phyloP scores from a whole-genome alignment of 2,329 filamentous ascomycete genomes.

The Diaporthe capsici region DNA sequence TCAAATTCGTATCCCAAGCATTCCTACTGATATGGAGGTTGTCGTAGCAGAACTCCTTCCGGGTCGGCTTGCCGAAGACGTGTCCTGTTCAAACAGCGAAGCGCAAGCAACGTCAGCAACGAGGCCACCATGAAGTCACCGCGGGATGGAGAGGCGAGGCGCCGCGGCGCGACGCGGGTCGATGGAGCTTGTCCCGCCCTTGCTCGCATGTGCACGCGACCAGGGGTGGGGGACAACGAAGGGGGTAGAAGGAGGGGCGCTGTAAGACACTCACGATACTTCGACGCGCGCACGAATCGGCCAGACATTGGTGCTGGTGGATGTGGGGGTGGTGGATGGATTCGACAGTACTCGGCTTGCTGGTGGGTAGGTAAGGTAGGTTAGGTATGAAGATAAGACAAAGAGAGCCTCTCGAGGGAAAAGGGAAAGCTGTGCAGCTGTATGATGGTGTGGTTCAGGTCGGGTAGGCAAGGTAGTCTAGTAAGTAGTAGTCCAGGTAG shows the following conservation, averaged over 20 bases:
- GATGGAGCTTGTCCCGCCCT: conserved; percentile 33
- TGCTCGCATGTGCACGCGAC: conserved; percentile 41
- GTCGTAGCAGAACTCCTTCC: conserved; percentile 99
- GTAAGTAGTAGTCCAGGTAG: background rate
- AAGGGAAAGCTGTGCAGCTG: conserved; percentile 11
- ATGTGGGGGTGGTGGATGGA: background rate
- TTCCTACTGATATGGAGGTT: conserved; percentile 97
- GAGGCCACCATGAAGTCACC: conserved; percentile 41
- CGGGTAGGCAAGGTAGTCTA: background rate
- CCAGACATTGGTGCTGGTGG: conserved; percentile 65
- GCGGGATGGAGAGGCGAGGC: background rate
- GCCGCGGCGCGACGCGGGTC: background rate
- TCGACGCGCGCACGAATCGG: conserved; percentile 78
- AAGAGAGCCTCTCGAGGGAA: background rate
- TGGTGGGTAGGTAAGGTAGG: background rate
- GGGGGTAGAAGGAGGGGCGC: conserved; percentile 3
- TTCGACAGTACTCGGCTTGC: conserved; percentile 11
- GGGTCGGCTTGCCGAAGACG: conserved; percentile 95
- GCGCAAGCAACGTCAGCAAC: conserved; percentile 44
- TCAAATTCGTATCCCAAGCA: conserved; percentile 95
- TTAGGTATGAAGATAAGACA: conserved; percentile 16
- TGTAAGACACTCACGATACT: conserved; percentile 70
- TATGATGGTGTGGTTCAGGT: conserved; percentile 10
- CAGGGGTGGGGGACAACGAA: conserved; percentile 38
- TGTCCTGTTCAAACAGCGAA: conserved; percentile 77